Base-by-base conservation (phyloP, 2,329 filamentous ascomycete genomes). In the Botrytis fabae region DNA sequence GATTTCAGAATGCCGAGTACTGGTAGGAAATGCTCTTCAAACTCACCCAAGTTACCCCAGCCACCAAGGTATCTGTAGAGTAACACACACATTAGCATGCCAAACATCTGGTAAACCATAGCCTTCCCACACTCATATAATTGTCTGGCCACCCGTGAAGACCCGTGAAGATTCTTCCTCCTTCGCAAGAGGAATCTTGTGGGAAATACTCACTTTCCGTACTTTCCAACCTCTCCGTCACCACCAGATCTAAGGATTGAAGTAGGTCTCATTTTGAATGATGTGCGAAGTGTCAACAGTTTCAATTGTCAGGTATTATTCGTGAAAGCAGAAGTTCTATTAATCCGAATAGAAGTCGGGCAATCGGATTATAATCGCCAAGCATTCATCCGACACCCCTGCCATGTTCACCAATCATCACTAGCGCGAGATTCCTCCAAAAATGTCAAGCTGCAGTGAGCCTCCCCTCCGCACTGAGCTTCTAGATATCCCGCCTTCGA, bases 11-110 rank as follows among this genome's bases (percentile, higher is more conserved):
- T 22, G 35, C 18, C 35, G n/a, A 10, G 20, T 25, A 44, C 16
- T n/a, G 48, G 22, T 35, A 57, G 70, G 18, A 28, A 64, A 63
- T 75, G 71, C 72, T 76, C 25, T 70, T n/a, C 59, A 59, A 28
- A 80, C 80, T 79, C 75, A 81, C 80, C 80, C 60, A 81, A 71
- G 75, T 78, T 78, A 75, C 80, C 80, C 80, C 79, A 81, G 71
- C 46, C 73, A 74, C 80, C 80, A 18, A 81, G 48, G 64, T 79
- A 81, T 68, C 80, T 81, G 61, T 51, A 73, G 42, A 57, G 51
- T 18, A 60, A 70, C 25, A 35, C 40, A 38, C 40, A 6, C n/a
- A 73, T 81, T 74, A 81, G 80, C 76, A 63, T 42, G 32, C 46
- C 46, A 54, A 40, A 20, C 25, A 54, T 54, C 8, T 68, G 28